These are phyloP conservation scores for Malania oleifera DNA, from an alignment of 164 flowering plant species.

Conservation along the genomic window DNA sequence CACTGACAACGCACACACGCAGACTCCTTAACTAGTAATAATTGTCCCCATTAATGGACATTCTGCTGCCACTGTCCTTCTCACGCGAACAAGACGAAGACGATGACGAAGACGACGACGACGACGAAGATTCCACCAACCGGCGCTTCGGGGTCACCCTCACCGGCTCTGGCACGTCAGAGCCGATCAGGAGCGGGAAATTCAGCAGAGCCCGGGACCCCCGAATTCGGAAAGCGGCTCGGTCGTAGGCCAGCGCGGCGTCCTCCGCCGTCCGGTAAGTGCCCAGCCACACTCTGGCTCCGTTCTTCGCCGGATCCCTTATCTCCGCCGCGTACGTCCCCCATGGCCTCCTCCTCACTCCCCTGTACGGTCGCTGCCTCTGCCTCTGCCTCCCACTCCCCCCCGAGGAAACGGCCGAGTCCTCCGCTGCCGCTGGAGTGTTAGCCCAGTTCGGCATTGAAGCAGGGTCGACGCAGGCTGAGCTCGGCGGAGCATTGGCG, in stretches of 20 bases:
- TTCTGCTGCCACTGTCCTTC: too few species aligned
- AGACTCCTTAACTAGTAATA: too few species aligned
- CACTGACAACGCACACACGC: too few species aligned
- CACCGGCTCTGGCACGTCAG: background rate
- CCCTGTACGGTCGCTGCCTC: conserved; percentile 12
- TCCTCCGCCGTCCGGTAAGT: conserved; percentile 22
- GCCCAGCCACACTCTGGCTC: conserved; percentile 22
- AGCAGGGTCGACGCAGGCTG: too few species aligned
- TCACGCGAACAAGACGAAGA: background rate
- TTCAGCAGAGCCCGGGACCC: conserved; percentile 40
- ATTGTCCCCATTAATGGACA: too few species aligned
- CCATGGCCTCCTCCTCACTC: conserved; percentile 26
- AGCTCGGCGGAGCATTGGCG: too few species aligned
- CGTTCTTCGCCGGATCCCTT: conserved; percentile 14
- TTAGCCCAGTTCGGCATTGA: too few species aligned
- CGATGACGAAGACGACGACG: background rate
- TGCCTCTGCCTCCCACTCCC: background rate
- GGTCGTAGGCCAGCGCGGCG: conserved; percentile 35
- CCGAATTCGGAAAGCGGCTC: conserved; percentile 42
- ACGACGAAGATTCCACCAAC: background rate
- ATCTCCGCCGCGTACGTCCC: conserved; percentile 24
- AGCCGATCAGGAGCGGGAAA: conserved; percentile 31
- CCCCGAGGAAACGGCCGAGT: background rate
- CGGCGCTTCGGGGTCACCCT: background rate
- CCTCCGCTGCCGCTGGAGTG: background rate